Base-by-base conservation (phyloP, 257 asterid genomes). In the Fraxinus americana region DNA sequence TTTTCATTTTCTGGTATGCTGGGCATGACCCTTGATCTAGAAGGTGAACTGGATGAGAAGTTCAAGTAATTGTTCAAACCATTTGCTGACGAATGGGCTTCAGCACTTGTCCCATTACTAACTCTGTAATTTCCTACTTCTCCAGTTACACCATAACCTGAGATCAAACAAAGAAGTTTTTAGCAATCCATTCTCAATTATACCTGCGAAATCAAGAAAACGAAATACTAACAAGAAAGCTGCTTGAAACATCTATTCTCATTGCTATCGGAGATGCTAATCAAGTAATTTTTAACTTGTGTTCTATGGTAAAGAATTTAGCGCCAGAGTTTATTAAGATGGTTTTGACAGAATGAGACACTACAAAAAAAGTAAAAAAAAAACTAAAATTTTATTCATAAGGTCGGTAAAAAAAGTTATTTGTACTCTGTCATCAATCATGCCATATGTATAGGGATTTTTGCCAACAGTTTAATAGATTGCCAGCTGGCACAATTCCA, bases 11-110 rank as follows among this genome's bases (percentile, higher is more conserved):
- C 91, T 30, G 89, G 85, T 75, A 88, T 88, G 77, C 81, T 84
- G 16, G 91, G 89, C 91, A 87, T 83, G 84, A 74, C 83, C 36
- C 86, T 77, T 67, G 86, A 73, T 80, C 67, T 70, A 65, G 86
- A 74, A 39, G 89, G 77, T 39, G 83, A 77, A 16, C 70, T 59
- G 35, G 87, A 83, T 16, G 83, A 76, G 77, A 76, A 83, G 82
- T 70, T 83, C 59, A 81, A 65, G 45, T 78, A 79, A 54, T 80
- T 84, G 70, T 39, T 84, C 75, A 84, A 52, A 35, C 84, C 80
- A 75, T 75, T 72, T 70, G 86, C 73, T 52, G 84, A 79, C 3
- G 50, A 43, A 50, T 78, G 74, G 57, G 81, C 72, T 72, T 84
- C 89, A 2, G 78, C 85, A 63, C 65, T 70, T 61, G 68, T 61